These are phyloP conservation scores for Aspergillus biplanus DNA, from an alignment of 495 filamentous ascomycete genomes.

Conservation along the genomic window DNA sequence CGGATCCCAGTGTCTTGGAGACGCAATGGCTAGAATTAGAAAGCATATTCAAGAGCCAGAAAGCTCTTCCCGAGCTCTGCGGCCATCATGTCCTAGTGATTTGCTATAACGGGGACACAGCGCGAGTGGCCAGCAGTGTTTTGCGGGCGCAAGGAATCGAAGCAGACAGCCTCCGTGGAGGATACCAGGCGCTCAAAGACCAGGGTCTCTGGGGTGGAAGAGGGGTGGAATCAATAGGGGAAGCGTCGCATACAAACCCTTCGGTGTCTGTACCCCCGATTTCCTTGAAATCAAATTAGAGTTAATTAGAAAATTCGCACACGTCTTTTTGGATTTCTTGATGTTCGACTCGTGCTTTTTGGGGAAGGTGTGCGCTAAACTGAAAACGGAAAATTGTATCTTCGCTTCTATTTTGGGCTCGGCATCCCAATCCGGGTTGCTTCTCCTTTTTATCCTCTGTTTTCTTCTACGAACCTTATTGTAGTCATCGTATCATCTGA, in stretches of 20 bases:
- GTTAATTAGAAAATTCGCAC: not conserved
- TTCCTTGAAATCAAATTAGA: constrained; percentile 13
- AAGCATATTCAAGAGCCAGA: constrained; percentile 34
- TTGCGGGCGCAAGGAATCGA: constrained; percentile 54
- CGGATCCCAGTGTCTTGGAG: constrained; percentile 46
- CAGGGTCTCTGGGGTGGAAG: constrained; percentile 34
- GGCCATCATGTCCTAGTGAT: constrained; percentile 48
- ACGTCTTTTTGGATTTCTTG: too few species aligned
- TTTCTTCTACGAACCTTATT: too few species aligned
- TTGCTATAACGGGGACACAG: constrained; percentile 58
- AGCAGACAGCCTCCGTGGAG: constrained; percentile 54
- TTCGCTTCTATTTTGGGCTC: too few species aligned
- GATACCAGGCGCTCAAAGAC: constrained; percentile 37
- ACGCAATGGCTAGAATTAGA: constrained; percentile 52
- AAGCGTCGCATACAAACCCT: not conserved
- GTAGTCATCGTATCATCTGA: too few species aligned
- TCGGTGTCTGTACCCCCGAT: constrained; percentile 10
- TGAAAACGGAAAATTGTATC: too few species aligned
- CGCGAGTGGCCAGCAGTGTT: constrained; percentile 55
- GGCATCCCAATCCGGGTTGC: too few species aligned
- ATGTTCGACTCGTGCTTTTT: too few species aligned
- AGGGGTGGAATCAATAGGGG: constrained; percentile 8
- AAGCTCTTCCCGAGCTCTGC: constrained; percentile 31
- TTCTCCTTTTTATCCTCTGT: too few species aligned
- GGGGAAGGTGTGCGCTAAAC: too few species aligned